Percentiles rank a stretch among this genome's conserved stretches.
phyloP scores from a whole-genome alignment of 2,329 filamentous ascomycete species.

The Colletotrichum falcatum region DNA sequence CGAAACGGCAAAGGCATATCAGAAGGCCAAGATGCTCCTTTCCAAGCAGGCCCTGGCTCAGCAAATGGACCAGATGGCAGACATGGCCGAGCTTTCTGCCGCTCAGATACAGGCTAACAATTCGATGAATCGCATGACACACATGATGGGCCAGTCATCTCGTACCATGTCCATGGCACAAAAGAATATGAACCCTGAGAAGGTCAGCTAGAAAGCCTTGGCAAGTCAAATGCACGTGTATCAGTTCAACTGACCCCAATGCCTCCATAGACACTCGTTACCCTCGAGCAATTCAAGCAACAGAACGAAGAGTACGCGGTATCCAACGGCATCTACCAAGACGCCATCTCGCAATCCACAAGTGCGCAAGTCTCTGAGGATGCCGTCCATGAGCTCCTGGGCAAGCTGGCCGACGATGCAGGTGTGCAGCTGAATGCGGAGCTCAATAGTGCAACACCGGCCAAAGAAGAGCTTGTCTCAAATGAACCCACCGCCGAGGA shows the following conservation, averaged over 20 bases:
- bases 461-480: slow-evolving; percentile 69
- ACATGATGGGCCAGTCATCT: slow-evolving; percentile 72
- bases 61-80: slow-evolving; percentile 74
- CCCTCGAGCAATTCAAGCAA: slow-evolving; percentile 70
- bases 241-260: not conserved
- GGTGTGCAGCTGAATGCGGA: slow-evolving; percentile 85
- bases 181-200: slow-evolving; percentile 69
- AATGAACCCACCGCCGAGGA: slow-evolving; percentile 80
- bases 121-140: slow-evolving; percentile 73
- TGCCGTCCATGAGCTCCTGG: slow-evolving; percentile 87
- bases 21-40: slow-evolving; percentile 72
- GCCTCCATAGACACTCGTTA: slow-evolving; percentile 62
- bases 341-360: slow-evolving; percentile 84
- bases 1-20: slow-evolving; percentile 72
- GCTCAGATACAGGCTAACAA: slow-evolving; percentile 75
- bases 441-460: slow-evolving; percentile 69
- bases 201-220: slow-evolving; percentile 50
- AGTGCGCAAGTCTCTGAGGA: slow-evolving; percentile 80
- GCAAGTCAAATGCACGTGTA: too few species aligned
- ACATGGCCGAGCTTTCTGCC: slow-evolving; percentile 71
- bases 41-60: slow-evolving; percentile 71
- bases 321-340: slow-evolving; percentile 83
- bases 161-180: slow-evolving; percentile 69
- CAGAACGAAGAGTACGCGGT: slow-evolving; percentile 75
- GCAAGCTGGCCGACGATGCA: slow-evolving; percentile 87